Percentiles rank a stretch among this genome's conserved stretches.
Conservation (phyloP, 2,329 filamentous ascomycete species). For the Fusarium sarcochroum region DNA sequence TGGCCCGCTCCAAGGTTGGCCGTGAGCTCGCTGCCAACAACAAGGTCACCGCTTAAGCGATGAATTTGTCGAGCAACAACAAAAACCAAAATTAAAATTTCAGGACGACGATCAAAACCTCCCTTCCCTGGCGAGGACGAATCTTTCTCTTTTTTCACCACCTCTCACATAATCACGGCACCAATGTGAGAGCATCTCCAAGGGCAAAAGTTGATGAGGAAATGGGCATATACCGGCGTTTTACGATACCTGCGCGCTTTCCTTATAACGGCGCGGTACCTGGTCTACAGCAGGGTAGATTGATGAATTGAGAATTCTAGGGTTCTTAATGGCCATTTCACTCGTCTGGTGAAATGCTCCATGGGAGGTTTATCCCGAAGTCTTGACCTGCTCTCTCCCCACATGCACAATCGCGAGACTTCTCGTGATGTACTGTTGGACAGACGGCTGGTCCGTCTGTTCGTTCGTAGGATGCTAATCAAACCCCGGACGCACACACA, state of each 20-base stretch:
- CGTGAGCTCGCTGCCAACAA: slow-evolving; percentile 82
- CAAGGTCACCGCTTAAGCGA: slow-evolving; percentile 72
- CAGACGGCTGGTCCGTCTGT: slow-evolving; percentile 19
- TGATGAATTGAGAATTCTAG: slow-evolving; percentile 59
- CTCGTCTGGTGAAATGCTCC: slow-evolving; percentile 76
- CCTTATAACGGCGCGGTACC: slow-evolving; percentile 48
- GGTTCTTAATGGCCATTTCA: slow-evolving; percentile 82
- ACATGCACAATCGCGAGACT: slow-evolving; percentile 35
- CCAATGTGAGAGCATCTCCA: slow-evolving; percentile 34
- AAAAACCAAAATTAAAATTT: slow-evolving; percentile 31
- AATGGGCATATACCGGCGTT: slow-evolving; percentile 60
- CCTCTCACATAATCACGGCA: slow-evolving; percentile 30
- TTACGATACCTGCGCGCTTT: slow-evolving; percentile 50
- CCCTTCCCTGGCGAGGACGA: slow-evolving; percentile 42
- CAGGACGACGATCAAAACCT: slow-evolving; percentile 40
- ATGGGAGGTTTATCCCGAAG: slow-evolving; percentile 84
- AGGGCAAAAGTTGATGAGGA: slow-evolving; percentile 49
- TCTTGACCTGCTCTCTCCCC: slow-evolving; percentile 50
- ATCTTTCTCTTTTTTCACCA: slow-evolving; percentile 37
- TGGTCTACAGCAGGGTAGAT: slow-evolving; percentile 56
- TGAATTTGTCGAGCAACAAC: slow-evolving; percentile 41
- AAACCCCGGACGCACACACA: slow-evolving; percentile 20
- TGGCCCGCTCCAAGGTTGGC: slow-evolving; percentile 86
- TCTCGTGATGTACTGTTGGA: slow-evolving; percentile 34
- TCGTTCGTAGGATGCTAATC: slow-evolving; percentile 38